Conservation (phyloP, 2,329 filamentous ascomycete species). For the Corniculantispora saksenae region DNA sequence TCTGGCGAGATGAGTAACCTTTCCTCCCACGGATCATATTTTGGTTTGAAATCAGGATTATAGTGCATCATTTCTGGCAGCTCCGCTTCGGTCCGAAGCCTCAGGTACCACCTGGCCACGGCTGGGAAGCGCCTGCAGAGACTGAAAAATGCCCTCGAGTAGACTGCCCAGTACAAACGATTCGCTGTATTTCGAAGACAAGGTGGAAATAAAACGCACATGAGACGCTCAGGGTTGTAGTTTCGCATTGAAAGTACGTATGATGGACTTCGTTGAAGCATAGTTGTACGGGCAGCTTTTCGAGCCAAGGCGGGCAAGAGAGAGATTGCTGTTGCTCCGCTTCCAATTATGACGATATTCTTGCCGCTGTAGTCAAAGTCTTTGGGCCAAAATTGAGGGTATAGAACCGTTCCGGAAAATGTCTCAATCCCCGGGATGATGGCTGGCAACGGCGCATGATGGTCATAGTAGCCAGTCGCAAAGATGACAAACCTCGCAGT, state of each 20-base stretch:
- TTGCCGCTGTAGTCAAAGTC: conserved; percentile 65
- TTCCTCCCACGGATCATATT: conserved; percentile 65
- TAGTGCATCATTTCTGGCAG: conserved; percentile 48
- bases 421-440: conserved; percentile 44
- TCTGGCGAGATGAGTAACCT: conserved; percentile 60
- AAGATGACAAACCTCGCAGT: background rate
- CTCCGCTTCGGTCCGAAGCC: conserved; percentile 39
- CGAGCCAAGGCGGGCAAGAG: conserved; percentile 62
- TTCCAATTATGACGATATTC: conserved; percentile 67
- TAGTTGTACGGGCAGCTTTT: conserved; percentile 60
- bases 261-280: conserved; percentile 67
- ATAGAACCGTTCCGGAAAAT: conserved; percentile 64
- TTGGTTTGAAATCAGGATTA: conserved; percentile 56
- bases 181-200: conserved; percentile 46
- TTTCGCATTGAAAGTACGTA: conserved; percentile 53
- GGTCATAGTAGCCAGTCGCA: conserved; percentile 40
- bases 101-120: conserved; percentile 44
- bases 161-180: conserved; percentile 48
- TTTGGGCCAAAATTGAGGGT: conserved; percentile 73
- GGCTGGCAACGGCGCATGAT: background rate
- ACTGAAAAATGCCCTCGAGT: conserved; percentile 41
- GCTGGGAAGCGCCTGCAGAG: conserved; percentile 53
- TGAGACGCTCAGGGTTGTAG: conserved; percentile 24
- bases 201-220: conserved; percentile 43
- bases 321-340: conserved; percentile 67